Evolutionary conservation across 2,329 filamentous ascomycete genomes (phyloP).

Genomic region (Colletotrichum godetiae): DNA sequence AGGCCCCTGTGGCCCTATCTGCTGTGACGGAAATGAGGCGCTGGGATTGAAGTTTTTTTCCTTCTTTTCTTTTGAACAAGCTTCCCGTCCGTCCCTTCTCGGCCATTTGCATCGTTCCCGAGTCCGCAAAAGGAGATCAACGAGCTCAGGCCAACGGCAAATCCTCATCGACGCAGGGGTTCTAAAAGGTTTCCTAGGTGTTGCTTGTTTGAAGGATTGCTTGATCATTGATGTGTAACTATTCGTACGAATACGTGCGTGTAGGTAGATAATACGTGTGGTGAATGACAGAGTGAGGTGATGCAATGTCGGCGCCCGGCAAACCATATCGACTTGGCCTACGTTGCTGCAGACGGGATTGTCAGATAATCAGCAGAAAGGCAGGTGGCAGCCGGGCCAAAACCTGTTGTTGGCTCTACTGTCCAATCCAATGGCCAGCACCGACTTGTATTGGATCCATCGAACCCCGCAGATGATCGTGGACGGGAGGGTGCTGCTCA

Average conservation of each 20-base stretch:
- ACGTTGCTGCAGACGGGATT: conserved; percentile 3
- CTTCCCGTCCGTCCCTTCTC: background rate
- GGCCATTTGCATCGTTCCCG: background rate
- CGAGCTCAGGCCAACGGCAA: conserved; percentile 22
- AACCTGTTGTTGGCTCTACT: conserved; percentile 15
- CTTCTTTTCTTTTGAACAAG: background rate
- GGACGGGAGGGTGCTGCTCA: no score
- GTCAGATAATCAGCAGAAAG: background rate
- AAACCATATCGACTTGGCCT: background rate
- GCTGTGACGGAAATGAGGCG: background rate
- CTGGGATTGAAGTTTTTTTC: background rate
- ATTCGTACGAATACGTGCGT: background rate
- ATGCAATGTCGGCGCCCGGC: background rate
- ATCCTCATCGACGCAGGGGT: conserved; percentile 21
- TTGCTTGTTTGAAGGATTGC: background rate
- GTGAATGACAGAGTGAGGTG: background rate
- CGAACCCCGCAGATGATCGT: conserved; percentile 15
- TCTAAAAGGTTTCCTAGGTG: background rate
- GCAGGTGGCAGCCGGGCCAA: conserved; percentile 1
- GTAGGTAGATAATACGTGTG: no score
- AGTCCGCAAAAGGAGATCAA: conserved; percentile 10
- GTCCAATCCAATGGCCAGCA: conserved; percentile 7
- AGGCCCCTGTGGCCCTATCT: background rate
- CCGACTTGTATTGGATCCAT: background rate
- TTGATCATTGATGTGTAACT: background rate